Percentiles rank a stretch among this genome's conserved stretches.
Conservation (phyloP, 2,329 filamentous ascomycete species). For the Rhynchosporium secalis region DNA sequence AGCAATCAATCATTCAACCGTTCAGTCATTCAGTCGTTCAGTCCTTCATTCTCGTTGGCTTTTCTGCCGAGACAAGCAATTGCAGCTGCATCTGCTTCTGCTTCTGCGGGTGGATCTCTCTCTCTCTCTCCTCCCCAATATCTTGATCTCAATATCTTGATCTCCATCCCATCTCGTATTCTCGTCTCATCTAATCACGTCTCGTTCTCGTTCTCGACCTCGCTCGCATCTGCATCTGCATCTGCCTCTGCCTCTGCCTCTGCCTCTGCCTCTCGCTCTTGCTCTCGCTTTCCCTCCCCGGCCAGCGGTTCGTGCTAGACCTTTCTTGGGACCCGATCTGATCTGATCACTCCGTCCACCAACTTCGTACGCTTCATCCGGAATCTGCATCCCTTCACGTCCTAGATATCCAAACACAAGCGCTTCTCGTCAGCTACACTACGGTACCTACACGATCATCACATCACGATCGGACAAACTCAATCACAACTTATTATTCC, state of each 20-base stretch:
- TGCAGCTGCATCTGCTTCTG: not conserved
- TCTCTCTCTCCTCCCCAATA: not conserved
- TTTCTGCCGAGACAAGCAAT: constrained; percentile 5
- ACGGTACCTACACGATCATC: constrained; percentile 21
- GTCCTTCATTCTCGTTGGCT: constrained; percentile 5
- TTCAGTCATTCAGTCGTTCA: not conserved
- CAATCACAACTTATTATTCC: constrained; percentile 20
- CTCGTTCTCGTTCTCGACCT: not conserved
- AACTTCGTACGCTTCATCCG: not conserved
- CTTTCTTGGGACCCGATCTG: not conserved
- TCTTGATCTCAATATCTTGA: not conserved
- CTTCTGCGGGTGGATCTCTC: not conserved
- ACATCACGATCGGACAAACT: constrained; percentile 24
- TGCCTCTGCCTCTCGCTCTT: not conserved
- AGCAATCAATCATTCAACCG: no score
- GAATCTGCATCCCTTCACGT: not conserved
- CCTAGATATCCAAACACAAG: constrained; percentile 23
- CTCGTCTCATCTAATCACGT: not conserved
- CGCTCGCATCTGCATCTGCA: not conserved
- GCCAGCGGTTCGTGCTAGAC: constrained; percentile 8
- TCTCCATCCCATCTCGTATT: not conserved
- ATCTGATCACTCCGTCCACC: not conserved
- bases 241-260: not conserved
- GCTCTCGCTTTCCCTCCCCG: not conserved
- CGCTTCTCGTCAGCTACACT: constrained; percentile 30